Evolutionary conservation across 257 asterid species (phyloP).

Genomic region (Lithospermum erythrorhizon): DNA sequence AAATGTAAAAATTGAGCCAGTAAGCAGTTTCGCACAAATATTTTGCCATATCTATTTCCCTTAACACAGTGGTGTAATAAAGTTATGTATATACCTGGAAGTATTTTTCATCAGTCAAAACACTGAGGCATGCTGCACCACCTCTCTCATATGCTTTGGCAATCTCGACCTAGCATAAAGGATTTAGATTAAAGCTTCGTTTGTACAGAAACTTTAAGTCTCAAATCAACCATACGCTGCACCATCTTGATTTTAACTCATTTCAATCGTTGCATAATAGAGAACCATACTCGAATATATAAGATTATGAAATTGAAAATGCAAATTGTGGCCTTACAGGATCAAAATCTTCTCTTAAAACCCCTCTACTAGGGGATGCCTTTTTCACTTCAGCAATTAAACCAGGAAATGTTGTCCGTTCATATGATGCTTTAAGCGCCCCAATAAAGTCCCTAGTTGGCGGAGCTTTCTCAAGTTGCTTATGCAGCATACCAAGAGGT

Average conservation of each 20-base stretch:
- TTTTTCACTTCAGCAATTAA: constrained; percentile 91
- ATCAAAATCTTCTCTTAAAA: constrained; percentile 71
- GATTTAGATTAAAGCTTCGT: neutral
- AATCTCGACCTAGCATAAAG: constrained; percentile 50
- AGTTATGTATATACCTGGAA: constrained; percentile 49
- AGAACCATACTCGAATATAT: neutral
- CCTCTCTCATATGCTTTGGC: constrained; percentile 94
- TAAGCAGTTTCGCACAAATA: neutral
- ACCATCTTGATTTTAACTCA: neutral
- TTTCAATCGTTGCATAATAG: neutral
- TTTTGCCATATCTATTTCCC: neutral
- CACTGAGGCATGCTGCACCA: constrained; percentile 94
- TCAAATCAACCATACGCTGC: neutral
- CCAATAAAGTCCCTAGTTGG: constrained; percentile 67
- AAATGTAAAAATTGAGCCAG: constrained; percentile 8
- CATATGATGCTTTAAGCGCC: constrained; percentile 60
- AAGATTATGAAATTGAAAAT: neutral
- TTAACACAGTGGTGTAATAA: neutral
- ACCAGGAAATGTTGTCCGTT: constrained; percentile 64
- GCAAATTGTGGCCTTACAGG: constrained; percentile 42
- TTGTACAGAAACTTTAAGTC: neutral
- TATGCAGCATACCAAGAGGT: constrained; percentile 36
- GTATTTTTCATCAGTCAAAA: constrained; percentile 69
- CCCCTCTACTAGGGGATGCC: constrained; percentile 92
- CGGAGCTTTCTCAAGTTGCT: constrained; percentile 39